Evolutionary conservation across 2,329 filamentous ascomycete genomes (phyloP).

Genomic region (Stagonosporopsis chrysanthemi): DNA sequence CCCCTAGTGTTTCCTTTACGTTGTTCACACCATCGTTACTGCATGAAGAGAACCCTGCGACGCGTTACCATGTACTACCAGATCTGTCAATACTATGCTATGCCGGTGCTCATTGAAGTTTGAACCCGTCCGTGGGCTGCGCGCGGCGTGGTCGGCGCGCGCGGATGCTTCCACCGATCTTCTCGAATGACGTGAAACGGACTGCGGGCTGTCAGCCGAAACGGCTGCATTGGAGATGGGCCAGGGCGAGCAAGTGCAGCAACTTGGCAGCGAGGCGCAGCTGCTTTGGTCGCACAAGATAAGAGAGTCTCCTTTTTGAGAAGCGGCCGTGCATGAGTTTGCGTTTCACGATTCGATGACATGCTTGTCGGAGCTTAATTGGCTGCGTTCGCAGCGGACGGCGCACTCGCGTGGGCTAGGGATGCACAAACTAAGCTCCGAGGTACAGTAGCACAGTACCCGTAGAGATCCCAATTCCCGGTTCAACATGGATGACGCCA

Average conservation of each 20-base stretch:
- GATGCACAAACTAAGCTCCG: slow-evolving; percentile 16
- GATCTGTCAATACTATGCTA: slow-evolving; percentile 22
- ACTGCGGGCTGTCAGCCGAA: background rate
- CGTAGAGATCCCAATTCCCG: background rate
- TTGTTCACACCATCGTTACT: slow-evolving; percentile 13
- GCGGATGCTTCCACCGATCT: background rate
- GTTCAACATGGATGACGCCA: slow-evolving; percentile 9
- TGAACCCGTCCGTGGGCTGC: too few species aligned
- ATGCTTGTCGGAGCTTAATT: slow-evolving; percentile 10
- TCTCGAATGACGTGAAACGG: background rate
- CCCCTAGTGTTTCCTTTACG: slow-evolving; percentile 3
- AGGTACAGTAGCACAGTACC: too few species aligned
- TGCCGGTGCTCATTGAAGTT: slow-evolving; percentile 1
- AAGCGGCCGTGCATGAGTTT: background rate
- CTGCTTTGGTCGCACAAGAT: slow-evolving; percentile 6
- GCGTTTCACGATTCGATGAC: slow-evolving; percentile 3
- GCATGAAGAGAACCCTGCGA: slow-evolving; percentile 11
- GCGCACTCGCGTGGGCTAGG: slow-evolving; percentile 2
- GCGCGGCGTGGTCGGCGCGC: background rate
- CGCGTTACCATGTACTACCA: slow-evolving; percentile 21
- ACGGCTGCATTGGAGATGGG: background rate
- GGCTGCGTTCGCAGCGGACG: slow-evolving; percentile 1
- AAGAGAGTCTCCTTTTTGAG: background rate
- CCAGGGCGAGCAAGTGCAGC: slow-evolving; percentile 1
- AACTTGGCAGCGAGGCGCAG: slow-evolving; percentile 12